Conservation (phyloP, 345 rosid species). For the Salix caprea region DNA sequence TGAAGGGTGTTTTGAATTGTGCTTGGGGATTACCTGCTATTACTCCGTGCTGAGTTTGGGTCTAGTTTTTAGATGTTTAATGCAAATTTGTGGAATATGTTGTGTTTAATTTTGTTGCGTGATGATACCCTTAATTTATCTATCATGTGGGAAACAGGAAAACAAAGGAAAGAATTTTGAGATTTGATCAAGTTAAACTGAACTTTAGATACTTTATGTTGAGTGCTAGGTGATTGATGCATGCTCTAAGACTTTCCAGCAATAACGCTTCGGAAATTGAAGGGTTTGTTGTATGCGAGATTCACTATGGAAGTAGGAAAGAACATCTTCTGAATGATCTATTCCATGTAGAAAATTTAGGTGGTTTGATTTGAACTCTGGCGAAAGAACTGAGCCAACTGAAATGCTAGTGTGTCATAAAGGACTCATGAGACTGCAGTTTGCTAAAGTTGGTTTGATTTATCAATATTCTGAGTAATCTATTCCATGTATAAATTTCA, state of each 20-base stretch:
- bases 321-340: background rate
- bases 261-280: conserved; percentile 16
- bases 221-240: conserved; percentile 21
- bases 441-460: too few species aligned
- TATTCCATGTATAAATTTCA: background rate
- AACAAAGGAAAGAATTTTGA: conserved; percentile 4
- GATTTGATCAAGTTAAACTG: conserved; percentile 17
- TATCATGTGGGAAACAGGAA: background rate
- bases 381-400: background rate
- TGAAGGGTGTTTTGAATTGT: conserved; percentile 14
- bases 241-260: conserved; percentile 14
- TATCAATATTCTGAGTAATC: background rate
- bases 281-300: conserved; percentile 13
- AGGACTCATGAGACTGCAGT: background rate
- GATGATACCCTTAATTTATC: too few species aligned
- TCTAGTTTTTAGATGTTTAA: conserved; percentile 15
- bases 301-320: conserved; percentile 10
- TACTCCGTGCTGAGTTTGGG: conserved; percentile 7
- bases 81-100: conserved; percentile 11
- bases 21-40: conserved; percentile 1
- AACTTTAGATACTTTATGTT: conserved; percentile 14
- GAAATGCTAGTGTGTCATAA: background rate
- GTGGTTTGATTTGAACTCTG: background rate
- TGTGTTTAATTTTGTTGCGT: background rate
- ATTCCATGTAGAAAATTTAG: background rate